These are phyloP conservation scores for Penicillium longicatenatum DNA, from an alignment of 495 filamentous ascomycete species.

Conservation along the genomic window DNA sequence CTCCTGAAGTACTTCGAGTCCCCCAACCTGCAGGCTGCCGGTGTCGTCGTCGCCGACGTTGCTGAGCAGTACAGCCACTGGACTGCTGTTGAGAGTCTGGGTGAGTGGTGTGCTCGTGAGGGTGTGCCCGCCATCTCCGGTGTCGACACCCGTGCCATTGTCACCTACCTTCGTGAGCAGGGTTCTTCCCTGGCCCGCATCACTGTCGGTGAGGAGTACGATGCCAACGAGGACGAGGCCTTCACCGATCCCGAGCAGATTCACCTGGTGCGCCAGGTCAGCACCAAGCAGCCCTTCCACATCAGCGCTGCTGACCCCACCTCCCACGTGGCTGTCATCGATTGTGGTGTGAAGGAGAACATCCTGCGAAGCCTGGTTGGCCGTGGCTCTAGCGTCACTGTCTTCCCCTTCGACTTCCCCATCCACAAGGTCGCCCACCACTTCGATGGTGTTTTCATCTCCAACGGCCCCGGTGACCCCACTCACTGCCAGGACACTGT, in stretches of 20 bases:
- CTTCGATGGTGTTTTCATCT: constrained; percentile 97
- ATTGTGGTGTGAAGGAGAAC: constrained; percentile 99
- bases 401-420: constrained; percentile 93
- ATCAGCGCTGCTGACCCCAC: constrained; percentile 76
- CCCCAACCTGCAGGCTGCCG: constrained; percentile 92
- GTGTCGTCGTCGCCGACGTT: constrained; percentile 93
- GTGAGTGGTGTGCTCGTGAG: constrained; percentile 93
- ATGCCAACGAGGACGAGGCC: constrained; percentile 96
- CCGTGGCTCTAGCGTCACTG: constrained; percentile 85
- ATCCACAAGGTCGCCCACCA: constrained; percentile 97
- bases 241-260: constrained; percentile 94
- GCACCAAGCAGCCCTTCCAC: constrained; percentile 97
- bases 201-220: constrained; percentile 96
- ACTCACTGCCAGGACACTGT: constrained; percentile 93
- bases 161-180: constrained; percentile 92
- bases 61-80: constrained; percentile 95
- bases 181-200: constrained; percentile 94
- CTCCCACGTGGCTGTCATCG: constrained; percentile 90
- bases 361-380: constrained; percentile 90
- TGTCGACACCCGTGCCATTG: constrained; percentile 95
- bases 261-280: constrained; percentile 92
- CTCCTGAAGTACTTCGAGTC: constrained; percentile 94
- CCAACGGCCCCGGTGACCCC: constrained; percentile 96
- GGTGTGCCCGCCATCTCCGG: constrained; percentile 95
- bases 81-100: constrained; percentile 93